Evolutionary conservation across 441 rosid genomes (phyloP).

Genomic region (Erodium moschatum): DNA sequence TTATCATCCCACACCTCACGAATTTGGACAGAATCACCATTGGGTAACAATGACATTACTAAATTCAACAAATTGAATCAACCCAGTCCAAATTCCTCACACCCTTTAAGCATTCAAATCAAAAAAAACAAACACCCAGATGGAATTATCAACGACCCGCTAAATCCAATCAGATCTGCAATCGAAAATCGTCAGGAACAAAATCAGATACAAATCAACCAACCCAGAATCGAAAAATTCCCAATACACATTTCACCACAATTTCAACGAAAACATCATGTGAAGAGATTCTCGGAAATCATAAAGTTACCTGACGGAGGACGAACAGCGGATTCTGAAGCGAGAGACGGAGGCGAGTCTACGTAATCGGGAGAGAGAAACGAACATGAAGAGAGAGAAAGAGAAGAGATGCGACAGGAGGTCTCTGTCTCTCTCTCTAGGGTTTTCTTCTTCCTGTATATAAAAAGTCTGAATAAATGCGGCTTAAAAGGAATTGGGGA

Average conservation of each 20-base stretch:
- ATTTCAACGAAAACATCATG: neutral
- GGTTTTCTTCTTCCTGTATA: neutral
- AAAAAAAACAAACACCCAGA: neutral
- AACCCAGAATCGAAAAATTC: neutral
- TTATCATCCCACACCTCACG: conserved; percentile 56
- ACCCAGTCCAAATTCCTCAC: neutral
- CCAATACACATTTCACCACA: no score
- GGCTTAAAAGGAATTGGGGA: conserved; percentile 1
- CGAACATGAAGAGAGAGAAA: conserved; percentile 6
- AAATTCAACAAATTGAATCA: neutral
- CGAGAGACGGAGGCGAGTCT: neutral
- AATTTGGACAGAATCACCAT: conserved; percentile 45
- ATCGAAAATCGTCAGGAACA: neutral
- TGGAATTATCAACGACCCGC: neutral
- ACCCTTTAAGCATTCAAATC: neutral
- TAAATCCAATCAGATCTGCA: conserved; percentile 7
- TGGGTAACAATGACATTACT: conserved; percentile 46
- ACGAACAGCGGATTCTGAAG: neutral
- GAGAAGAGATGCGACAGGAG: neutral
- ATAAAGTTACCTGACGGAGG: neutral
- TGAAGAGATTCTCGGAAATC: neutral
- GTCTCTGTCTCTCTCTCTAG: conserved; percentile 10
- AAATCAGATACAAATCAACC: neutral
- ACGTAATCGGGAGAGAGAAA: neutral
- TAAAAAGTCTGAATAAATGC: neutral